These are phyloP conservation scores for Penicillium cinerascens DNA, from an alignment of 495 filamentous ascomycete species.

Conservation along the genomic window DNA sequence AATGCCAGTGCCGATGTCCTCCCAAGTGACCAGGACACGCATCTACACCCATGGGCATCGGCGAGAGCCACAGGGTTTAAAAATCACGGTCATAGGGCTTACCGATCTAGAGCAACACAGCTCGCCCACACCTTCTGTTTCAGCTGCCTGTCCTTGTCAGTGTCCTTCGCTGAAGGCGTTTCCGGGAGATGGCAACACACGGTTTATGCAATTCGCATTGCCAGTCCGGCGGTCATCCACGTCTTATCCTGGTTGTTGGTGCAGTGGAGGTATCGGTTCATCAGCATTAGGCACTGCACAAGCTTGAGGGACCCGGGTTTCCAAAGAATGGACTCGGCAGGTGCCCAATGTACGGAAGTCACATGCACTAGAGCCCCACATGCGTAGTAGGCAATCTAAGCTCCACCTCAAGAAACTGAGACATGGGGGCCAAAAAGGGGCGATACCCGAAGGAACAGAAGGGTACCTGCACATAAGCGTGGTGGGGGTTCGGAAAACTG, in stretches of 20 bases:
- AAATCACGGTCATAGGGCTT: background rate
- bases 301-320: conserved; percentile 22
- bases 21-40: conserved; percentile 24
- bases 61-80: too few species aligned
- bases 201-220: conserved; percentile 28
- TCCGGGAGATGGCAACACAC: conserved; percentile 16
- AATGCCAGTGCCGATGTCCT: conserved; percentile 15
- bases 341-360: too few species aligned
- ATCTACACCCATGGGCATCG: too few species aligned
- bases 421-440: too few species aligned
- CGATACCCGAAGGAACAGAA: too few species aligned
- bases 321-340: conserved; percentile 21
- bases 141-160: conserved; percentile 5
- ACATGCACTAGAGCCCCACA: too few species aligned
- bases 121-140: conserved; percentile 21
- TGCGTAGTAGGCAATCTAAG: too few species aligned
- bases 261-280: conserved; percentile 32
- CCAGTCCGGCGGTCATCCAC: conserved; percentile 28
- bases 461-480: too few species aligned
- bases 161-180: background rate
- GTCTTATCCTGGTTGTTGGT: conserved; percentile 27
- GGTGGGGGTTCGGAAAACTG: too few species aligned
- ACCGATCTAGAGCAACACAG: conserved; percentile 23
- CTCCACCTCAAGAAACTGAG: too few species aligned
- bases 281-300: conserved; percentile 27